Evolutionary conservation across 805 yeast genomes (phyloP).

Genomic region (Monosporozyma solicola): DNA sequence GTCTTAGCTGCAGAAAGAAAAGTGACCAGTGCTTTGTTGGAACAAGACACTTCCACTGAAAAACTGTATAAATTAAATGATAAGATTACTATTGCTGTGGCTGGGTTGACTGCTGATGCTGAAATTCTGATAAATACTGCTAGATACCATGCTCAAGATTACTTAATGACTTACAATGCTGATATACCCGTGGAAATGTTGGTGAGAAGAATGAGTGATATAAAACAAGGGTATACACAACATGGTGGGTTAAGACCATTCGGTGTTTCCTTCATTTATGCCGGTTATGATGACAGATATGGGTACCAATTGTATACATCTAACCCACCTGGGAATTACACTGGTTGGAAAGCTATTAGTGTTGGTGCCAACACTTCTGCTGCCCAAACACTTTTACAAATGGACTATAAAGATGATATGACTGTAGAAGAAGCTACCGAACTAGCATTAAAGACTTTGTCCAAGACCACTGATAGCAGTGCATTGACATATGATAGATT

Average conservation of each 20-base stretch:
- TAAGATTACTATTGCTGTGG: constrained; percentile 84
- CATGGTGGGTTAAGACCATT: constrained; percentile 98
- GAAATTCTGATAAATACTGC: constrained; percentile 80
- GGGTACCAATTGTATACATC: constrained; percentile 90
- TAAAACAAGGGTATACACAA: constrained; percentile 96
- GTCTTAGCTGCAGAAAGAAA: constrained; percentile 96
- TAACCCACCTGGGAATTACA: constrained; percentile 94
- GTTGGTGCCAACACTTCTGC: constrained; percentile 95
- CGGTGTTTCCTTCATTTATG: constrained; percentile 93
- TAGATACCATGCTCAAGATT: constrained; percentile 74
- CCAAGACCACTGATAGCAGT: constrained; percentile 89
- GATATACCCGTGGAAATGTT: constrained; percentile 89
- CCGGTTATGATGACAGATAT: constrained; percentile 86
- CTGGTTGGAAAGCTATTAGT: constrained; percentile 97
- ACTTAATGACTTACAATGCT: constrained; percentile 80
- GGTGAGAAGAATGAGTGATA: constrained; percentile 82
- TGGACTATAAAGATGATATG: constrained; percentile 83
- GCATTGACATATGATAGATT: constrained; percentile 80
- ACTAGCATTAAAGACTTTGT: constrained; percentile 81
- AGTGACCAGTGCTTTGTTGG: constrained; percentile 84
- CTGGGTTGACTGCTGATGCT: constrained; percentile 98
- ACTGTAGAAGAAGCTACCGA: constrained; percentile 68
- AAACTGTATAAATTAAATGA: constrained; percentile 82
- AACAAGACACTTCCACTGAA: constrained; percentile 89
- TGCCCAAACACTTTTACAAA: constrained; percentile 91